A percentile compares a stretch with the other conserved stretches of the same genome.
phyloP scores from a whole-genome alignment of 176 grass and related monocot species.

The Elymus sibiricus region DNA sequence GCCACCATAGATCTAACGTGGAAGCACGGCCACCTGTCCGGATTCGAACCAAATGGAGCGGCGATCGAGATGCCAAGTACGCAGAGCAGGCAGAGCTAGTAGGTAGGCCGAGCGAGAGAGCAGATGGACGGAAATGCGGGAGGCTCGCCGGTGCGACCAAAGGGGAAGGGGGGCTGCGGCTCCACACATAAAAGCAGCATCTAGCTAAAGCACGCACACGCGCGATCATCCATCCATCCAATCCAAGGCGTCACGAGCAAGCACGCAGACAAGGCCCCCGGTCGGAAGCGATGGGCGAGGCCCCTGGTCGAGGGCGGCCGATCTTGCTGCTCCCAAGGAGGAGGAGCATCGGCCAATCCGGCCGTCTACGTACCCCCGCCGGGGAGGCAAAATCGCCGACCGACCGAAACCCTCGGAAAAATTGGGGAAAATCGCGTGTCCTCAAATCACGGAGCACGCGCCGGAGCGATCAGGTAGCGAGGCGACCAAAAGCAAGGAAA shows the following conservation, averaged over 20 bases:
- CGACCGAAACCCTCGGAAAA: not conserved
- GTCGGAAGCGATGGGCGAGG: no score
- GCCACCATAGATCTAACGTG: not conserved
- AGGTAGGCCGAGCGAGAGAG: no score
- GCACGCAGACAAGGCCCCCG: no score
- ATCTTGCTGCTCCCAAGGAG: no score
- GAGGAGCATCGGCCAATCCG: no score
- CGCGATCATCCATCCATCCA: no score
- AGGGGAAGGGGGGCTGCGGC: fast-evolving
- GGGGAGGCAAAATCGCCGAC: not conserved
- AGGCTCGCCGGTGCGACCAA: not conserved
- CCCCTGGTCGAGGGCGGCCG: no score
- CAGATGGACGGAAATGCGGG: not conserved
- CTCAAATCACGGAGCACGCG: not conserved
- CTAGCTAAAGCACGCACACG: no score
- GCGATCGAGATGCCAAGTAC: not conserved
- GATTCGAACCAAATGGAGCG: no score
- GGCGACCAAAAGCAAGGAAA: not conserved
- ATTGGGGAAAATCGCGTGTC: not conserved
- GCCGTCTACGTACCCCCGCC: no score
- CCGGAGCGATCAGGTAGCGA: not conserved
- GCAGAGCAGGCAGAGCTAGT: not conserved
- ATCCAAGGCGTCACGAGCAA: no score
- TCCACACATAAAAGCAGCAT: no score
- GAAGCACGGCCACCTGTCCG: not conserved